Conservation (phyloP, 768 basidiomycete genomes). For the Xerocomellus amylosporus region DNA sequence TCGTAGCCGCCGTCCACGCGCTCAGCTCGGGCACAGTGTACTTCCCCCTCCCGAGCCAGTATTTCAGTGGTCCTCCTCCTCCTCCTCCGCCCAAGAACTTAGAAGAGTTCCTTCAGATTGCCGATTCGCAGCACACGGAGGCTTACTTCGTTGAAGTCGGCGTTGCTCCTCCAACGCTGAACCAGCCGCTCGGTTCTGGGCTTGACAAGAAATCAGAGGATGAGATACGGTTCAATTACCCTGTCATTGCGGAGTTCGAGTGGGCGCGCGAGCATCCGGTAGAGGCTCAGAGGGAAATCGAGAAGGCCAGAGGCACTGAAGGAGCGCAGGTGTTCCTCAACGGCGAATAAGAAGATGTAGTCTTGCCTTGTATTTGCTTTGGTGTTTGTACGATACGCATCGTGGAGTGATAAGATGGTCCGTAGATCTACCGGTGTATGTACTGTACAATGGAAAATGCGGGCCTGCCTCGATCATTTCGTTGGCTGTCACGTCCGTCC, state of each 20-base stretch:
- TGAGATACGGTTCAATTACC: not conserved
- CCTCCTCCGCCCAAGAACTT: not conserved
- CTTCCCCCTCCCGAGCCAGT: constrained; percentile 7
- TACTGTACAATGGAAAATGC: no score
- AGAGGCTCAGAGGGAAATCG: not conserved
- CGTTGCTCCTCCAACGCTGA: not conserved
- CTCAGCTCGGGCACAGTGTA: not conserved
- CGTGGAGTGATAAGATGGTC: not conserved
- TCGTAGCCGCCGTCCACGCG: not conserved
- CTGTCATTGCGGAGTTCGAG: constrained; percentile 3
- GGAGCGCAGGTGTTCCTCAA: not conserved
- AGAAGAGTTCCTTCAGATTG: not conserved
- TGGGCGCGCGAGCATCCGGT: constrained; percentile 14
- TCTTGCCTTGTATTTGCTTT: not conserved
- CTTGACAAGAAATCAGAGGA: not conserved
- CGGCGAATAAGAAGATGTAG: not conserved
- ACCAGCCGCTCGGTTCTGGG: not conserved
- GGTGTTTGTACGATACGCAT: not conserved
- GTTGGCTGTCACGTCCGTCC: no score
- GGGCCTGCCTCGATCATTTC: no score
- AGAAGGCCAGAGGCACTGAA: not conserved
- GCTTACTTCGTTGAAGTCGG: not conserved
- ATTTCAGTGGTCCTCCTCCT: not conserved
- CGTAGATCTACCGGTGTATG: no score
- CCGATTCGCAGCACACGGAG: not conserved